A percentile compares a stretch with the other conserved stretches of the same genome.
Evolutionary conservation across 345 rosid genomes (phyloP).

Genomic region (Kandelia obovata): DNA sequence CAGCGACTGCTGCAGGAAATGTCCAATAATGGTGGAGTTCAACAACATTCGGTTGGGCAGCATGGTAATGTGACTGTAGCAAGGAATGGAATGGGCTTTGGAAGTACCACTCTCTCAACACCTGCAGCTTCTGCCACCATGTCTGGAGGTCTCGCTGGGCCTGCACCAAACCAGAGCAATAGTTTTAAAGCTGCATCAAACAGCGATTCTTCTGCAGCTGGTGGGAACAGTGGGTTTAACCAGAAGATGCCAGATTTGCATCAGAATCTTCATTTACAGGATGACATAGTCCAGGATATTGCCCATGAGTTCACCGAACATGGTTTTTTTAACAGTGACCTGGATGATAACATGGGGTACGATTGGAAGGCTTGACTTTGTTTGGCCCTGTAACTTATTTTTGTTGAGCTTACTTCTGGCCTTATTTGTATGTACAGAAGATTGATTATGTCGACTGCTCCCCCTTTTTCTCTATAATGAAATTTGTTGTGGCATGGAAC

Average conservation of each 20-base stretch:
- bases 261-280: constrained; percentile 50
- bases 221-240: constrained; percentile 40
- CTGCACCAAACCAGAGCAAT: constrained; percentile 54
- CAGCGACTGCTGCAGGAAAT: constrained; percentile 79
- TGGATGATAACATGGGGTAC: constrained; percentile 60
- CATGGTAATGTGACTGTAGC: constrained; percentile 29
- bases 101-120: constrained; percentile 36
- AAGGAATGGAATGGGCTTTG: constrained; percentile 38
- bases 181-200: constrained; percentile 59
- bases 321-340: constrained; percentile 63
- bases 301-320: constrained; percentile 55
- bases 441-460: constrained; percentile 25
- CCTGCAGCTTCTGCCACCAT: constrained; percentile 38
- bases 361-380: constrained; percentile 60
- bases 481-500: constrained; percentile 40
- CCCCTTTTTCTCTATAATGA: constrained; percentile 24
- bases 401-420: constrained; percentile 17
- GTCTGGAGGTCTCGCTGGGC: constrained; percentile 38
- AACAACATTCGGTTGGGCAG: constrained; percentile 48
- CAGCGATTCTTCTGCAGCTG: constrained; percentile 54
- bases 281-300: constrained; percentile 61
- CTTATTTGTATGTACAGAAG: constrained; percentile 41
- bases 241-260: constrained; percentile 46
- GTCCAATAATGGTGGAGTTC: constrained; percentile 45
- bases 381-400: constrained; percentile 22